These are phyloP conservation scores for Nakazawaea holstii DNA, from an alignment of 805 yeast genomes.

Conservation along the genomic window DNA sequence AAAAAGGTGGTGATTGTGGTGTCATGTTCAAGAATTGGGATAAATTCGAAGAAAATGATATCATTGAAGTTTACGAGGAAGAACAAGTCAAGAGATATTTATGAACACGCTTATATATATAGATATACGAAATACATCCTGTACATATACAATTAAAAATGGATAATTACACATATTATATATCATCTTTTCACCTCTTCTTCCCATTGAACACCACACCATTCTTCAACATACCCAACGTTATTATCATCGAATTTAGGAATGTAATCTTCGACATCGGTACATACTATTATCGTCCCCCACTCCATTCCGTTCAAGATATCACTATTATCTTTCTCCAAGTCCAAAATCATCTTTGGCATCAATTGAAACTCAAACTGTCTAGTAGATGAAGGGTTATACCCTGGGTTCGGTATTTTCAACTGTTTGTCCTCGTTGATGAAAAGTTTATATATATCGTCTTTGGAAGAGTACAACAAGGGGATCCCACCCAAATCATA, in stretches of 20 bases:
- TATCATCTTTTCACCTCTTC: constrained; percentile 20
- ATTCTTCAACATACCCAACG: constrained; percentile 80
- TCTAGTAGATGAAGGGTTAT: constrained; percentile 53
- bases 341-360: constrained; percentile 87
- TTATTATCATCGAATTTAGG: constrained; percentile 45
- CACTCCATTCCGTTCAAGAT: constrained; percentile 87
- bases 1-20: constrained; percentile 91
- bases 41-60: constrained; percentile 69
- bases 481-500: constrained; percentile 81
- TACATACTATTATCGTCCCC: constrained; percentile 88
- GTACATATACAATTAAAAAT: too few relatives aligned
- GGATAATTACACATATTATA: neutral
- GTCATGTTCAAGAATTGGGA: constrained; percentile 65
- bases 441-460: constrained; percentile 43
- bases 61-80: constrained; percentile 68
- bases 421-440: constrained; percentile 20
- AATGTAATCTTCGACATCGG: constrained; percentile 34
- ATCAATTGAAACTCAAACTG: constrained; percentile 84
- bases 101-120: constrained; percentile 17
- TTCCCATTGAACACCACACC: constrained; percentile 88
- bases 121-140: neutral
- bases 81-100: constrained; percentile 49
- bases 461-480: constrained; percentile 62
- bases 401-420: constrained; percentile 53
- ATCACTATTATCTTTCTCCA: constrained; percentile 50